phyloP scores from a whole-genome alignment of 441 rosid genomes.

The Populus hybrid region DNA sequence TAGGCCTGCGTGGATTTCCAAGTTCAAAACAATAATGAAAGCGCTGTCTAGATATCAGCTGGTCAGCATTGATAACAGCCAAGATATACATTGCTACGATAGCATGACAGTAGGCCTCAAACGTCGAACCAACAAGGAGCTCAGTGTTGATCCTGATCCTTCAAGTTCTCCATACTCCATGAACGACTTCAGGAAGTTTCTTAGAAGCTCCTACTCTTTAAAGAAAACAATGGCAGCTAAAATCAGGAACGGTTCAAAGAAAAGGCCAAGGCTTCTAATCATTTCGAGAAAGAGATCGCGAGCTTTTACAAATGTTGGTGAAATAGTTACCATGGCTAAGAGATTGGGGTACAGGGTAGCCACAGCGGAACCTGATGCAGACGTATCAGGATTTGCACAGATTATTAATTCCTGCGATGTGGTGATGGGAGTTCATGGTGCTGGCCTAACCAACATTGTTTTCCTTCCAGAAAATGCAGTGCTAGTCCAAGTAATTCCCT shows the following conservation, averaged over 20 bases:
- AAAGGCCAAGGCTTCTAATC: constrained; percentile 52
- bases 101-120: constrained; percentile 56
- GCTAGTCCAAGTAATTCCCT: constrained; percentile 61
- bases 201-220: constrained; percentile 53
- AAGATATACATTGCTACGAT: constrained; percentile 54
- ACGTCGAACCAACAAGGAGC: constrained; percentile 46
- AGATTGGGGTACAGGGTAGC: constrained; percentile 45
- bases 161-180: constrained; percentile 43
- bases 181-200: constrained; percentile 54
- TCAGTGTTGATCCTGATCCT: constrained; percentile 57
- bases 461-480: constrained; percentile 73
- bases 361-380: constrained; percentile 47
- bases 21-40: constrained; percentile 41
- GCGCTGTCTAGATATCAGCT: constrained; percentile 48
- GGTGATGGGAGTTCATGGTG: constrained; percentile 82
- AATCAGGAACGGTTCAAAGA: constrained; percentile 17
- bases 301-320: constrained; percentile 44
- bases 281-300: constrained; percentile 51
- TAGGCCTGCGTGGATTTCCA: constrained; percentile 36
- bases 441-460: constrained; percentile 80
- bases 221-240: constrained; percentile 27
- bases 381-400: constrained; percentile 41
- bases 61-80: constrained; percentile 47
- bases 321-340: constrained; percentile 41
- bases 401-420: constrained; percentile 69